Base-by-base conservation (phyloP, 2,329 filamentous ascomycete species). In the Keithomyces neogunnii region DNA sequence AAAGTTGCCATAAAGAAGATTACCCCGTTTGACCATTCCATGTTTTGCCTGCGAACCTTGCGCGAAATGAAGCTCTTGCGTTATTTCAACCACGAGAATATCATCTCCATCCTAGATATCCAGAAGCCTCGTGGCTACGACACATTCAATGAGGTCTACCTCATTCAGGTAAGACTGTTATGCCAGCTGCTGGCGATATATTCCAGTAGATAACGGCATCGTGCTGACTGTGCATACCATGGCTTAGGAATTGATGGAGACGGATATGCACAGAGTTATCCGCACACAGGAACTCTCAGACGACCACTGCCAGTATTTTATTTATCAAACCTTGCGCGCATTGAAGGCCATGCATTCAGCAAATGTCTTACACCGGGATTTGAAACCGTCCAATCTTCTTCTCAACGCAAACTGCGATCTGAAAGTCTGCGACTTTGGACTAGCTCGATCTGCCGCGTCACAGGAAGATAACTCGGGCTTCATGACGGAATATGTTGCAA, bases 1-100 rank as follows among this genome's bases (percentile, higher is more conserved):
- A 97, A 97, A 74, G 93, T 99, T 54, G 93, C 93, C 55, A 99
- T 99, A 78, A 99, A 99, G 80, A 99, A 99, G 81, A 99, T 99
- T 64, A 97, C 91, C 0, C 93, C 93, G 5, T 99, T 99, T 71
- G 93, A 99, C 66, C 93, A 97, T 70, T 96, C 90, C 68, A 96
- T 96, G 91, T 96, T 96, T 78, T 96, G 92, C 69, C 75, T 99
- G 63, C 81, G 93, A 69, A 99, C 93, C 1, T 77, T 99, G 59
- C 90, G 93, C 70, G 93, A 99, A 74, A 99, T 99, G 93, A 99
- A 99, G 81, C 80, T 99, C 52, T 76, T 99, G 64, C 83, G 93
- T 63, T 97, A 99, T 74, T 99, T 99, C 78, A 99, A 97, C 74
- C 93, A 99, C 69, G 93, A 99, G 74, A 99, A 99, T 73, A 97